Conservation (phyloP, 805 yeast species). For the Spathaspora passalidarum region DNA sequence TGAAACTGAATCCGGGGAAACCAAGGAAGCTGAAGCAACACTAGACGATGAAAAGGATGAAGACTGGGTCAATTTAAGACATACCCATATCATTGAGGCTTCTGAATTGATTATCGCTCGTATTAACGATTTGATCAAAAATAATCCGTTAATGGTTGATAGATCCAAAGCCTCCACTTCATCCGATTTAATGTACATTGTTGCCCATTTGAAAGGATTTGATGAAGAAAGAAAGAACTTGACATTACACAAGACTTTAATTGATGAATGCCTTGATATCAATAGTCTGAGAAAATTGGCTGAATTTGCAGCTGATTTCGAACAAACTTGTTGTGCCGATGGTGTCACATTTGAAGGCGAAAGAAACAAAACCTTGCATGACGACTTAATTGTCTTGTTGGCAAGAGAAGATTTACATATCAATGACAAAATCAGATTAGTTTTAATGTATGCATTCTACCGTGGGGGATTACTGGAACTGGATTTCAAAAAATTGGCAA, state of each 20-base stretch:
- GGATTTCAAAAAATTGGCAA: constrained; percentile 69
- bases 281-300: constrained; percentile 60
- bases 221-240: constrained; percentile 63
- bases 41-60: constrained; percentile 64
- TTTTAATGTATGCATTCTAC: constrained; percentile 71
- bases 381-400: constrained; percentile 56
- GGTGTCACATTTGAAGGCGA: constrained; percentile 70
- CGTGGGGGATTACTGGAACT: constrained; percentile 76
- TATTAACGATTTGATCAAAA: constrained; percentile 61
- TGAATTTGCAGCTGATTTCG: constrained; percentile 73
- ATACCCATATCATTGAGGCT: constrained; percentile 72
- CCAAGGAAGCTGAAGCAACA: constrained; percentile 26
- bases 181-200: constrained; percentile 70
- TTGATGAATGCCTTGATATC: constrained; percentile 61
- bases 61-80: constrained; percentile 70
- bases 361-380: constrained; percentile 56
- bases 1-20: constrained; percentile 50
- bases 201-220: constrained; percentile 65
- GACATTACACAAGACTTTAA: constrained; percentile 56
- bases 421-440: constrained; percentile 70
- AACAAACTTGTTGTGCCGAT: constrained; percentile 74
- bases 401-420: constrained; percentile 46
- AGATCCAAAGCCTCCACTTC: constrained; percentile 61
- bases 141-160: constrained; percentile 75
- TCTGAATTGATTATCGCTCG: constrained; percentile 57